phyloP scores from a whole-genome alignment of 805 yeast genomes.

The Sugiyamaella floridensis region DNA sequence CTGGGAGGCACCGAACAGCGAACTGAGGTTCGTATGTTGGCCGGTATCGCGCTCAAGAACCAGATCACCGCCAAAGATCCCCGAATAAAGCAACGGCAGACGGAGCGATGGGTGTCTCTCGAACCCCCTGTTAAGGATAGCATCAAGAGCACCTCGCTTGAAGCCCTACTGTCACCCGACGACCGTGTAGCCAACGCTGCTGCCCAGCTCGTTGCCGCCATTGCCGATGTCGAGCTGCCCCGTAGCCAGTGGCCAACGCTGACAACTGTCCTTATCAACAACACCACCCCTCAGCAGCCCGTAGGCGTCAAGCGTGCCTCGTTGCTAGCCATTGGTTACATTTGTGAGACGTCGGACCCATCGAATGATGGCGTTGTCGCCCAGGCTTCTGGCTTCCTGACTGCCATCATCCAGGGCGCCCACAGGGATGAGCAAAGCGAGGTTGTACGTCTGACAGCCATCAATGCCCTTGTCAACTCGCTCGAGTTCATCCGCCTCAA shows the following conservation, averaged over 20 bases:
- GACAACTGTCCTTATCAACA: slow-evolving; percentile 75
- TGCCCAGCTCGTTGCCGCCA: slow-evolving; percentile 92
- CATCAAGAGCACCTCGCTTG: slow-evolving; percentile 57
- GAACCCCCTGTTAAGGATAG: slow-evolving; percentile 48
- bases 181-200: slow-evolving; percentile 80
- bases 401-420: slow-evolving; percentile 96
- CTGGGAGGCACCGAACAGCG: slow-evolving; percentile 58
- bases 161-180: slow-evolving; percentile 55
- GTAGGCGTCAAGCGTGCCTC: slow-evolving; percentile 81
- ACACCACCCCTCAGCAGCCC: slow-evolving; percentile 73
- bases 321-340: slow-evolving; percentile 83
- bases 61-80: slow-evolving; percentile 77
- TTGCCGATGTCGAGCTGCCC: slow-evolving; percentile 94
- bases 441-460: slow-evolving; percentile 78
- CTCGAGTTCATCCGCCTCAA: slow-evolving; percentile 81
- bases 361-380: slow-evolving; percentile 64
- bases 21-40: slow-evolving; percentile 83
- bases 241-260: slow-evolving; percentile 81
- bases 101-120: slow-evolving; percentile 67
- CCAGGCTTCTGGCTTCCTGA: slow-evolving; percentile 85
- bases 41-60: slow-evolving; percentile 82
- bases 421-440: slow-evolving; percentile 70
- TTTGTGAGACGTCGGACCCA: slow-evolving; percentile 92
- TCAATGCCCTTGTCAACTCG: slow-evolving; percentile 86
- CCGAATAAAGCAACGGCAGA: slow-evolving; percentile 48